These are phyloP conservation scores for Bryum argenteum DNA, from an alignment of 225 moss, liverwort and hornwort genomes.

Conservation along the genomic window DNA sequence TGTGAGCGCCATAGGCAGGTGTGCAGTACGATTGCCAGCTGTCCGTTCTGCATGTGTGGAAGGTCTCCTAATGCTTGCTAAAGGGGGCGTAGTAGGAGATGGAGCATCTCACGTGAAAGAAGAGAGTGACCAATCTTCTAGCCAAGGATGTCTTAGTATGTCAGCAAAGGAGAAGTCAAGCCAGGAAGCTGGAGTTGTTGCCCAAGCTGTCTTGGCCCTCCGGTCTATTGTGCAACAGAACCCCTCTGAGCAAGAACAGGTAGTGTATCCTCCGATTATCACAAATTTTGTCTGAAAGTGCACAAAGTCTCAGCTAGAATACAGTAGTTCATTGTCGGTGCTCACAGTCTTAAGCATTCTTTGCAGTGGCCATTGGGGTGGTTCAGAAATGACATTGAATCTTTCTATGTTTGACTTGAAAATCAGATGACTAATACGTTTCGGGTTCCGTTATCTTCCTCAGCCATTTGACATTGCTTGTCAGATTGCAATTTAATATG, in stretches of 20 bases:
- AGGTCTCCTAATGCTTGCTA: constrained; percentile 80
- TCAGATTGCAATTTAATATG: neutral
- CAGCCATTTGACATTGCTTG: constrained; percentile 11
- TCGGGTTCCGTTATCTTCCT: neutral
- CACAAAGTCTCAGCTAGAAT: constrained; percentile 1
- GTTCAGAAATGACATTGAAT: constrained; percentile 2
- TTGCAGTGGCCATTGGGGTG: neutral
- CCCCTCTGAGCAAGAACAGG: constrained; percentile 81
- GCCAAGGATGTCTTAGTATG: constrained; percentile 35
- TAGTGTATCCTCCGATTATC: constrained; percentile 30
- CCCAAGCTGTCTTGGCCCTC: constrained; percentile 82
- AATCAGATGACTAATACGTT: neutral
- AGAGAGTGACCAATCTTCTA: constrained; percentile 38
- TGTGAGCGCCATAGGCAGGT: constrained; percentile 92
- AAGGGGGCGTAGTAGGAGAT: constrained; percentile 57
- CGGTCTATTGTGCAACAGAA: constrained; percentile 85
- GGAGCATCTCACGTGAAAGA: constrained; percentile 44
- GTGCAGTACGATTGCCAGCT: constrained; percentile 81
- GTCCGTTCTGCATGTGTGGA: constrained; percentile 83
- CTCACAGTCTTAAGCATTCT: neutral
- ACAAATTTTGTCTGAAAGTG: constrained; percentile 3
- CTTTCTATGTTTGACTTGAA: constrained; percentile 1
- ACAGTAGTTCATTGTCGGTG: neutral
- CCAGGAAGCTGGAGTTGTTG: constrained; percentile 85
- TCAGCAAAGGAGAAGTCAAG: constrained; percentile 50